Evolutionary conservation across 2,329 filamentous ascomycete genomes (phyloP).

Genomic region (Aspergillus intermedius): DNA sequence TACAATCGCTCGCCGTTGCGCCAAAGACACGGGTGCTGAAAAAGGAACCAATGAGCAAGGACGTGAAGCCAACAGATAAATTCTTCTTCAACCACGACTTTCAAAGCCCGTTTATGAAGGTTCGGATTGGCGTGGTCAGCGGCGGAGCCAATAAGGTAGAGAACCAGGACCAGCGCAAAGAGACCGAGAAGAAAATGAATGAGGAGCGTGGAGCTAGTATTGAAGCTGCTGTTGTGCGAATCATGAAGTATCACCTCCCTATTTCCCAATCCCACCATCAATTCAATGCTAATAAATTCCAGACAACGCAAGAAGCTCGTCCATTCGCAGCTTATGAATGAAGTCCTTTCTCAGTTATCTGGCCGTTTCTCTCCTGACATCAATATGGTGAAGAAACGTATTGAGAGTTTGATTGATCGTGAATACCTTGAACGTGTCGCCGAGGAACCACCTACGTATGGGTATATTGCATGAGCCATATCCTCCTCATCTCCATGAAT

Average conservation of each 20-base stretch:
- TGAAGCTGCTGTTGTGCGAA: constrained; percentile 48
- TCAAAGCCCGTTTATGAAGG: constrained; percentile 72
- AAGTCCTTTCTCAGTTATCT: constrained; percentile 45
- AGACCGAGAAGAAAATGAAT: constrained; percentile 46
- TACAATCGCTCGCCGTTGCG: constrained; percentile 75
- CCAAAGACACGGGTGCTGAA: constrained; percentile 74
- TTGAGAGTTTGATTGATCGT: constrained; percentile 49
- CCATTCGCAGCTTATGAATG: constrained; percentile 45
- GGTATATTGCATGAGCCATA: constrained; percentile 34
- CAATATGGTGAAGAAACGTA: constrained; percentile 48
- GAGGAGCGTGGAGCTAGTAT: constrained; percentile 45
- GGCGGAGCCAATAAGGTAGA: constrained; percentile 76
- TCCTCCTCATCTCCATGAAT: constrained; percentile 1
- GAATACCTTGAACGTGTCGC: constrained; percentile 45
- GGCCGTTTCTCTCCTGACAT: constrained; percentile 46
- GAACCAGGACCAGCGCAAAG: constrained; percentile 53
- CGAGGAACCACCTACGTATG: constrained; percentile 41
- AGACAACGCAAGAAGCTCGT: constrained; percentile 44
- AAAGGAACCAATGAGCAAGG: constrained; percentile 74
- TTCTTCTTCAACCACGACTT: constrained; percentile 82
- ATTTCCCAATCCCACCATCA: neutral
- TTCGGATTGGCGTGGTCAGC: constrained; percentile 81
- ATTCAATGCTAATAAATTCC: constrained; percentile 4
- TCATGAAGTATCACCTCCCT: constrained; percentile 43
- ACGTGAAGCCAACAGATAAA: constrained; percentile 66